Base-by-base conservation (phyloP, 2,329 filamentous ascomycete genomes). In the Xylaria sp. region DNA sequence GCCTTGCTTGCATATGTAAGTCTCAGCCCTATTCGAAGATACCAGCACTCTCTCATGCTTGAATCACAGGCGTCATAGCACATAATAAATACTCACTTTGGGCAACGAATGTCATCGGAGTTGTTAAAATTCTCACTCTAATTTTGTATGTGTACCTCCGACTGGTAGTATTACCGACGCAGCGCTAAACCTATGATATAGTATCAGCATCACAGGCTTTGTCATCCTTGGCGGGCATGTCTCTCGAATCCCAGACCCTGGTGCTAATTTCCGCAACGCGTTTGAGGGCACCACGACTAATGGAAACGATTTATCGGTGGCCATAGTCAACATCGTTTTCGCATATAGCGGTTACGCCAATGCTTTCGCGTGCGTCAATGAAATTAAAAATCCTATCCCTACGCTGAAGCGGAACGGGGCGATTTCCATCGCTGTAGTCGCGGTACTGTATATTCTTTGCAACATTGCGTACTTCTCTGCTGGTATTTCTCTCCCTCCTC, bases 401-500 rank as follows among this genome's bases (percentile, higher is more conserved):
- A 83, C 81, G 2, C 75, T 88, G 40, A 81, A 81, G 27, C 81
- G 73, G 67, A 80, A 80, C 61, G 83, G 78, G 2, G 78, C 81
- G 4, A 65, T 82, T 1, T 82, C 84, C 0, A 75, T 88, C 3
- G 41, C 79, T 1, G 72, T 84, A 3, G 83, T 87, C 0, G 76
- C 82, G 1, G 65, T 81, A 1, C 74, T 88, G 0, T 88, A 87
- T 71, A 78, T 86, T 10, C 71, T 88, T 1, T 83, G 81, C 54
- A 88, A 88, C 54, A 76, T 88, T 27, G 86, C 85, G 0, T 88
- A 86, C 70, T 86, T 88, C 64, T 76, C 85, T 1, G 84, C 83
- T 4, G 81, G 76, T 77, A 65, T 35, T 63, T 25, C 11, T 40
- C 4, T 19, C 8, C 43, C 27, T n/a, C 19, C 5, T 4, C 37